Base-by-base conservation (phyloP, 495 filamentous ascomycete genomes). In the Hyaloscypha finlandica region DNA sequence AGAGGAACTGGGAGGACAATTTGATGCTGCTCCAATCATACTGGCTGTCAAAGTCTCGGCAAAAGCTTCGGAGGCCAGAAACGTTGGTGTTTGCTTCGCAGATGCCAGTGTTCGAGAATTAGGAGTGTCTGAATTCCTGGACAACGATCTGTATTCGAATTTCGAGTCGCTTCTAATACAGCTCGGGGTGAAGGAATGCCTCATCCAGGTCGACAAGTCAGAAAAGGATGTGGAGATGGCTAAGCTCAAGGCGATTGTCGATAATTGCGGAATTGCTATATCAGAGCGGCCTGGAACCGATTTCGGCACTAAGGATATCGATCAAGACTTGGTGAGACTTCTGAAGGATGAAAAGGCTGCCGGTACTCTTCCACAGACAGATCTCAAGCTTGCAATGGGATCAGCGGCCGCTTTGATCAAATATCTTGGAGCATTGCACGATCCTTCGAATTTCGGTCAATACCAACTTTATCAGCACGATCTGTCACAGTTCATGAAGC, bases 391-490 rank as follows among this genome's bases (percentile, higher is more conserved):
- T 60, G 95, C 95, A 9, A 99, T 99, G 95, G 92, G 93, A 51
- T 92, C 94, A 54, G 94, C 95, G 12, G 89, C 95, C 19, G 91
- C 94, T 25, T 77, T 99, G 74, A 97, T 98, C 78, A 97, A 94
- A 75, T 99, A 98, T 69, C 84, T 99, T n/a, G 89, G 90, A 19
- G 89, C 96, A 3, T 79, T 99, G 78, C 89, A 92, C 30, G 96
- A 99, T 73, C 79, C 92, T 19, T 91, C 92, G 25, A 98, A 99
- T 75, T 97, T 97, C 75, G 95, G 95, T 2, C 93, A 98, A 74
- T 99, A 93, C 74, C 92, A 94, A 71, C 86, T 99, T 30, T 98
- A 97, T 73, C 95, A 99, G 74, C 96, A 98, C 77, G 96, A 99
- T 75, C 78, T 99, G 32, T 89, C 93, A 12, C 95, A 99, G 73